Evolutionary conservation across 768 basidiomycete genomes (phyloP), one percentile per base, ranked within the genome.

Genomic region (Naganishia kalamii): DNA sequence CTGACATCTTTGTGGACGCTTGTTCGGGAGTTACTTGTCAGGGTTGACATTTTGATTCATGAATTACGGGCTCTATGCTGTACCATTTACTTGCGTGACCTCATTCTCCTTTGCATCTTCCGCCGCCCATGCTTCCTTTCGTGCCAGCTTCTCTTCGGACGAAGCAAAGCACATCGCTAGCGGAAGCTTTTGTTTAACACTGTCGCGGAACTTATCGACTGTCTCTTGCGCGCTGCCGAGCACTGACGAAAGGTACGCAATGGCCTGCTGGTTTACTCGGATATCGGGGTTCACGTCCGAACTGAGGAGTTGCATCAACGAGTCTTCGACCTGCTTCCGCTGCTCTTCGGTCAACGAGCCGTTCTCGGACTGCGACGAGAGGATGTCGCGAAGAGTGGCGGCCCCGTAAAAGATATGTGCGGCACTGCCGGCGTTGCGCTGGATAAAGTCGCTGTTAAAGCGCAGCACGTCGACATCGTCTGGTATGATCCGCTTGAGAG

Each of bases 381-480:
- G 48, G 35, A 63, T 68, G 37, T 63, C 43, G 17, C 35, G 33
- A 17, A 68, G 43, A 11, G 49, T 48, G 11, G 21, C 29, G 13
- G 47, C 52, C 17, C 52, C 66, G 33, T 33, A 46, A 19, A 63
- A 41, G 21, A 64, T 32, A 32, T 63, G 62, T 1, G 41, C 5
- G 10, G 66, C 33, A 30, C 48, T 44, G 25, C 19, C 37, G n/a
- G 27, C 44, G 46, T 68, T 41, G 33, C 44, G 29, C 29, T 68
- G 66, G 17, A 68, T 43, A 40, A 63, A 68, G 41, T 68, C 66
- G 2, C 51, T 32, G 35, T 68, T 68, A 46, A 35, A n/a, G 19
- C 61, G 52, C 25, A 64, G 27, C n/a, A 63, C 3, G 37, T 60
- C 52, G 11, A 41, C 44, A 21, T 65, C 64, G 7, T 41, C 63